Percentiles rank a stretch among this genome's conserved stretches.
phyloP scores from a whole-genome alignment of 768 basidiomycete species.

The Suillus hirtellus region DNA sequence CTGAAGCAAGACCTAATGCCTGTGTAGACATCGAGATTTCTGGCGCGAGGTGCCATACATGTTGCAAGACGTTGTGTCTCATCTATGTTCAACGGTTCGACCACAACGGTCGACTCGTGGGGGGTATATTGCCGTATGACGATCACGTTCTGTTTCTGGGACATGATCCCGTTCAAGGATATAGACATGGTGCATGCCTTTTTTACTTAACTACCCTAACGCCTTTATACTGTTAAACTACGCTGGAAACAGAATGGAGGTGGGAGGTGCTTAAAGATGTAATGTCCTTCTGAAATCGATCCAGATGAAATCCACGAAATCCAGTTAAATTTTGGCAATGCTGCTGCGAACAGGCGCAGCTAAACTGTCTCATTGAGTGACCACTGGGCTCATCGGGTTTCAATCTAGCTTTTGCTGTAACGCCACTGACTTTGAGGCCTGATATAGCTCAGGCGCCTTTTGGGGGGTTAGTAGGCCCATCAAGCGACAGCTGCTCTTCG shows the following conservation, averaged over 20 bases:
- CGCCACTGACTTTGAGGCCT: not conserved
- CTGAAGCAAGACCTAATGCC: conserved; percentile 13
- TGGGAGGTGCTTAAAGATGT: not conserved
- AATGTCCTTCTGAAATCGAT: not conserved
- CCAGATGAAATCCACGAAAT: not conserved
- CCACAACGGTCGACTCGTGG: conserved; percentile 66
- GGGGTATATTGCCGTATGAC: conserved; percentile 76
- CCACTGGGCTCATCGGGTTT: not conserved
- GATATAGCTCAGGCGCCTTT: not conserved
- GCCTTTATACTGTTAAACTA: not conserved
- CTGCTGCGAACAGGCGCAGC: not conserved
- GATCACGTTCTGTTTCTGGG: not conserved
- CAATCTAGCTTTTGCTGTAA: not conserved
- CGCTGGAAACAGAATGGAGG: conserved; percentile 1
- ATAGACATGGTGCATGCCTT: not conserved
- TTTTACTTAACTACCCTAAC: not conserved
- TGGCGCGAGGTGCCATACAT: conserved; percentile 90
- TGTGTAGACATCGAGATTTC: conserved; percentile 77
- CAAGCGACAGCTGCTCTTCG: not conserved
- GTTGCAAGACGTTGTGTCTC: conserved; percentile 73
- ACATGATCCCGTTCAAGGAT: not conserved
- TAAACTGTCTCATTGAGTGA: not conserved
- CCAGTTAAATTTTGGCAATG: not conserved
- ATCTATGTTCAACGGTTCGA: conserved; percentile 73
- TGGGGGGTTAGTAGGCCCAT: not conserved